Evolutionary conservation across 176 grass and related monocot species (phyloP), one percentile per base, ranked within the genome.

Genomic region (Cenchrus purpureus): DNA sequence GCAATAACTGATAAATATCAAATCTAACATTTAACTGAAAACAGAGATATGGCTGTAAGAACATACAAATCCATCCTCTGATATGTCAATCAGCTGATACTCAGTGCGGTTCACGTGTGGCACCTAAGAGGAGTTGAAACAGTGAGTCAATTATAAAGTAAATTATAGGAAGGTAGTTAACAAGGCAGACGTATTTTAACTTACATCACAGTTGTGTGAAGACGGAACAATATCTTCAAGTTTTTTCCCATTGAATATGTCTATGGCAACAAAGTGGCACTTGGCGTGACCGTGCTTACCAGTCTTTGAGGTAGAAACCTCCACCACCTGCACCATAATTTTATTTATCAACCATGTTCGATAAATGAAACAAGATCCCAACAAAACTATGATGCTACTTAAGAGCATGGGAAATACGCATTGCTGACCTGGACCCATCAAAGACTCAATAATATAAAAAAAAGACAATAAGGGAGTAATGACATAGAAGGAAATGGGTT

Each of bases 31-130:
- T 49, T 9, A 76, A 49, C 37, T 71, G 1, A 9, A 56, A 71
- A n/a, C 34, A 1, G 3, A 71, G 54, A 22, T 31, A 61, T 74
- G 0, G 46, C 3, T 55, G 25, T 71, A 53, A 13, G 13, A 87
- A 78, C 92, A 63, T 91, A 97, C 95, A 86, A 97, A 97, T 92
- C 90, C 95, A 91, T 97, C 95, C 88, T 97, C 95, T n/a, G 95
- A 93, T 49, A 97, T 97, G 78, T 97, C 95, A 86, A 97, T 97
- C 68, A 97, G 87, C 87, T 97, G 95, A 65, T 86, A 97, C 50
- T 97, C 95, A 73, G 92, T 97, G 83, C 95, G 95, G 75, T 81
- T 92, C 45, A 97, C 95, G 86, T 97, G 95, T 42, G 92, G 95
- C 76, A 95, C 90, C 95, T 97, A 74, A 75, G 65, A 72, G 11